Percentiles rank a stretch among this genome's conserved stretches.
Evolutionary conservation across 164 flowering plant genomes (phyloP).

Genomic region (Dillenia suffruticosa): DNA sequence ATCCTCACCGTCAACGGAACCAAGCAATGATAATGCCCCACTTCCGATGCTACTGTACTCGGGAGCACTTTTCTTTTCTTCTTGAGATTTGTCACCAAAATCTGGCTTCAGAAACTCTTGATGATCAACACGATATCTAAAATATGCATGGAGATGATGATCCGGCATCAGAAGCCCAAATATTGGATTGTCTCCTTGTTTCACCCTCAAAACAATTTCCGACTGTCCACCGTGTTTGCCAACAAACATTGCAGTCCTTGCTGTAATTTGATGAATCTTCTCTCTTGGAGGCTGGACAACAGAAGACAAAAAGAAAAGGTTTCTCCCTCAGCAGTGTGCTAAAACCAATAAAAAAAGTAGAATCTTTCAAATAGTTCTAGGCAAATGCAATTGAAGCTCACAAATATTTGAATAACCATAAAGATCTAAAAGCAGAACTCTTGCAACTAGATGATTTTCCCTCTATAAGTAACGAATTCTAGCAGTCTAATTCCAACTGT

Average conservation of each 20-base stretch:
- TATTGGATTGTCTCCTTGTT: slow-evolving; percentile 90
- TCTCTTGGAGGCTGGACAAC: too few relatives aligned
- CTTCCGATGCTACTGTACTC: too few relatives aligned
- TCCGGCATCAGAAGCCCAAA: slow-evolving; percentile 98
- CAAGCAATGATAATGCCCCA: too few relatives aligned
- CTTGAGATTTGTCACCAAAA: too few relatives aligned
- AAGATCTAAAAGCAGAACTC: slow-evolving; percentile 38
- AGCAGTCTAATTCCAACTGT: slow-evolving; percentile 96
- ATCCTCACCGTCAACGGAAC: too few relatives aligned
- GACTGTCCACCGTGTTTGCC: too few relatives aligned
- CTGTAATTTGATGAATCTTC: too few relatives aligned
- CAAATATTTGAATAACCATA: slow-evolving; percentile 29
- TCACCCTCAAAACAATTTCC: too few relatives aligned
- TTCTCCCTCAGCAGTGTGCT: too few relatives aligned
- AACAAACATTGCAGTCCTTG: too few relatives aligned
- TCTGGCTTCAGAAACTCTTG: slow-evolving; percentile 54
- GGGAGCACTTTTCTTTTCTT: too few relatives aligned
- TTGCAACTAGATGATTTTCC: slow-evolving; percentile 28
- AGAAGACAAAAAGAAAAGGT: too few relatives aligned
- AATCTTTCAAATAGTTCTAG: slow-evolving; percentile 14
- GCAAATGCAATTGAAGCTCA: slow-evolving; percentile 25
- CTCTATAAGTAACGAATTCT: slow-evolving; percentile 26
- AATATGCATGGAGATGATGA: slow-evolving; percentile 85
- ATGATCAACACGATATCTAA: slow-evolving; percentile 85
- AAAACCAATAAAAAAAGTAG: slow-evolving; percentile 32